A percentile compares a stretch with the other conserved stretches of the same genome.
Conservation (phyloP, 495 filamentous ascomycete species). For the Collariella sp. region DNA sequence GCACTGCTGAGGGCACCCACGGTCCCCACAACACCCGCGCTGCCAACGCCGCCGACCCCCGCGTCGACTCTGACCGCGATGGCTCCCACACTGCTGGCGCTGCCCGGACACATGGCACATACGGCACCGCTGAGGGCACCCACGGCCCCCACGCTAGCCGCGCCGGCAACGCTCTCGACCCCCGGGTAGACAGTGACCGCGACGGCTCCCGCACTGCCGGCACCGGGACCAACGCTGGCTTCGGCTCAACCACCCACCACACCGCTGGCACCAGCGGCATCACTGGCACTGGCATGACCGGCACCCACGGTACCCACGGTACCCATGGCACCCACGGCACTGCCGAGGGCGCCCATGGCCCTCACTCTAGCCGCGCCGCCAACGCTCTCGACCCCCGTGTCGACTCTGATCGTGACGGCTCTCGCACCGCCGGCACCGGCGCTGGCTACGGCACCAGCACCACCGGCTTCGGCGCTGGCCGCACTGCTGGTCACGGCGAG, state of each 20-base stretch:
- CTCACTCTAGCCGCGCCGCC: constrained; percentile 44
- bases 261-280: constrained; percentile 14
- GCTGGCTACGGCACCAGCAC: constrained; percentile 13
- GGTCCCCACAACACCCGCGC: constrained; percentile 29
- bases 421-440: constrained; percentile 14
- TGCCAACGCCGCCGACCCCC: constrained; percentile 42
- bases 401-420: constrained; percentile 39
- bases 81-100: constrained; percentile 24
- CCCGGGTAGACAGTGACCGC: constrained; percentile 13
- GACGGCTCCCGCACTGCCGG: constrained; percentile 12
- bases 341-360: constrained; percentile 28
- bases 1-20: constrained; percentile 34
- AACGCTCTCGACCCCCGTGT: constrained; percentile 48
- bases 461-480: constrained; percentile 9
- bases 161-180: constrained; percentile 13
- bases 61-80: constrained; percentile 39
- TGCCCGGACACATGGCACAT: constrained; percentile 19
- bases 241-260: constrained; percentile 10
- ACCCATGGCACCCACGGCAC: constrained; percentile 17
- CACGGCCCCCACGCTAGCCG: constrained; percentile 14
- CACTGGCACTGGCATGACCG: constrained; percentile 24
- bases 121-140: constrained; percentile 10
- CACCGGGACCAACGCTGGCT: constrained; percentile 11
- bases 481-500: constrained; percentile 12
- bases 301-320: constrained; percentile 15